Evolutionary conservation across 2,329 filamentous ascomycete species (phyloP), one percentile per base, ranked within the genome.

Genomic region (Dactylellina cionopaga): DNA sequence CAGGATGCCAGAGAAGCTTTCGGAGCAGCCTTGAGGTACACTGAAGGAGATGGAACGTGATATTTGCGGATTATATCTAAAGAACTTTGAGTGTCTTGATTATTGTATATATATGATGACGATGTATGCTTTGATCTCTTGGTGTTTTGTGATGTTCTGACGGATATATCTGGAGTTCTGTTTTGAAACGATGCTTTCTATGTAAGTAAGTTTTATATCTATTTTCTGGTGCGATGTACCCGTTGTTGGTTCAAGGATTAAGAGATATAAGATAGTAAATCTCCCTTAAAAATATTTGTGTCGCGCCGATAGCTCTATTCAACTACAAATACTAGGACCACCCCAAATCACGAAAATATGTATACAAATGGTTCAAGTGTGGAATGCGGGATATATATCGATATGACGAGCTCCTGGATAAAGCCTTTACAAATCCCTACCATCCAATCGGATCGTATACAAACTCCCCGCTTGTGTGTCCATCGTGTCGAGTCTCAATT

Each of bases 1-100:
- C 35, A 58, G 35, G 62, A 59, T 35, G 22, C 55, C 17, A 58
- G 69, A 44, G 68, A 55, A 39, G 64, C 31, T 46, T 55, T 68
- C 31, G 66, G 66, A 9, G 52, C 65, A 33, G 49, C 52, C 17
- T 64, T 68, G 60, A 66, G 58, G 41, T 72, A 72, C 35, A 39
- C 59, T 15, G 52, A 47, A 37, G 66, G 52, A 31, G 59, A 27
- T 17, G 59, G 59, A 19, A 65, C 59, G 13, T 71, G 44, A 63
- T 29, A 22, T 58, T 9, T 15, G 19, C 11, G 17, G 9, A 10
- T 6, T 46, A 39, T 2, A 35, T 17, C 11, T 11, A 31, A 19
- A 17, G 7, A 43, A 46, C 10, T 43, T 13, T 15, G 46, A 31
- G 22, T 25, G 44, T 39, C 11, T 33, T 31, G 33, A 24, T 55